These are phyloP conservation scores for Modicella reniformis DNA, from an alignment of 371 early-diverging fungal genomes.

Conservation along the genomic window DNA sequence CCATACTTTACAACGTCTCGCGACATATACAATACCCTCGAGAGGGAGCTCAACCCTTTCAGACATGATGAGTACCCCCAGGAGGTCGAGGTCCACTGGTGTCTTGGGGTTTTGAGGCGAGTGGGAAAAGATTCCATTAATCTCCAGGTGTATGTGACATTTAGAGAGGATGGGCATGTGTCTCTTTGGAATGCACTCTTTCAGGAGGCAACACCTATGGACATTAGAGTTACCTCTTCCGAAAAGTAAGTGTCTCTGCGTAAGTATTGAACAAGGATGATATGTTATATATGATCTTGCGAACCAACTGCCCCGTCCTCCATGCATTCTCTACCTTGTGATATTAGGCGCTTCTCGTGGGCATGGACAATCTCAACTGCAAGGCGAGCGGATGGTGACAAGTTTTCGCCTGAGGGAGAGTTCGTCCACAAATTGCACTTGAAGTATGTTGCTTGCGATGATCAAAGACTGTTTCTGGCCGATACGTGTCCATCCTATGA, in stretches of 20 bases:
- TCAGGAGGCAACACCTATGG: slow-evolving; percentile 28
- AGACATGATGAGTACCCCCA: neutral
- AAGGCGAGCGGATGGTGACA: slow-evolving; percentile 27
- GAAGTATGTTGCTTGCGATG: neutral
- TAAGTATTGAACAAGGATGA: neutral
- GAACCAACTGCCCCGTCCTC: neutral
- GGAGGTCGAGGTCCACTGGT: slow-evolving; percentile 19
- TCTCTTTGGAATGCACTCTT: slow-evolving; percentile 46
- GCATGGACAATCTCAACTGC: slow-evolving; percentile 37
- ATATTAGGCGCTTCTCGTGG: slow-evolving; percentile 36
- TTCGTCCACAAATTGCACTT: slow-evolving; percentile 28
- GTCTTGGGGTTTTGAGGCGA: slow-evolving; percentile 20
- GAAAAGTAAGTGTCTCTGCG: slow-evolving; percentile 25
- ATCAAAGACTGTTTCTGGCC: too few relatives aligned
- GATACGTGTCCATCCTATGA: too few relatives aligned
- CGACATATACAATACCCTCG: slow-evolving; percentile 3
- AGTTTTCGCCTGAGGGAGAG: slow-evolving; percentile 32
- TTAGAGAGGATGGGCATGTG: slow-evolving; percentile 36
- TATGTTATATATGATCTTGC: neutral
- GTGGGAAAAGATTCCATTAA: neutral
- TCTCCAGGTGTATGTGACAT: slow-evolving; percentile 30
- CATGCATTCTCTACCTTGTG: neutral
- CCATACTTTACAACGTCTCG: slow-evolving; percentile 24
- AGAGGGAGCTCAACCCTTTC: slow-evolving; percentile 14
- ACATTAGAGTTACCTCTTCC: slow-evolving; percentile 35